Base-by-base conservation (phyloP, 2,329 filamentous ascomycete species). In the Colletotrichum sp. region DNA sequence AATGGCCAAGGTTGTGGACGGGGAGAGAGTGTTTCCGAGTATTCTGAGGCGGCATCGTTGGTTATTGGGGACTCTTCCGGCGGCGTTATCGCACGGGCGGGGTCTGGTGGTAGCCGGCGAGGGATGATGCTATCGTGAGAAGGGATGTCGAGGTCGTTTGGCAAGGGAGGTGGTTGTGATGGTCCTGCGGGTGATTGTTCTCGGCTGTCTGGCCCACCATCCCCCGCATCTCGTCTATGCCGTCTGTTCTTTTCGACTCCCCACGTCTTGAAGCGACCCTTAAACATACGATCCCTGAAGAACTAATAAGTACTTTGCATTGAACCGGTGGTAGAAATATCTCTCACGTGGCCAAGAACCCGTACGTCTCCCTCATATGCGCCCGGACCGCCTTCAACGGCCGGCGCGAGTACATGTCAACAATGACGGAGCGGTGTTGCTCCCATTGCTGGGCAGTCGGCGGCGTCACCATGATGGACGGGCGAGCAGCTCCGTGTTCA, bases 311-410 rank as follows among this genome's bases (percentile, higher is more conserved):
- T 48, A 48, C 44, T 48, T 13, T 48, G 44, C 44, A 48, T 48
- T 24, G 22, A 16, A 18, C 18, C 44, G 28, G 6, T 39, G 39
- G n/a, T 10, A 16, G 32, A 15, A n/a, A 32, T 22, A 26, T 32
- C 66, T 71, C 75, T 75, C 55, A 76, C 75, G 75, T 75, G 39
- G 75, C 75, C 12, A 71, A 22, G 63, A 76, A 76, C 6, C 72
- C 71, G 12, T 75, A 34, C 2, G 2, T 22, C 8, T 62, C 44
- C 24, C 36, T 55, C 22, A 76, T 73, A 13, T 71, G 59, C 28
- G 60, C 52, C n/a, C 36, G 52, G 28, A 75, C 59, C 44, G 16
- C 22, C 52, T 69, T 69, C 39, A 76, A 65, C 16, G 75, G 62
- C 22, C 39, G 60, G 10, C 52, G 66, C 22, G 57, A 55, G 57